phyloP scores from a whole-genome alignment of 305 asterid genomes.

The Plantago lanceolata region DNA sequence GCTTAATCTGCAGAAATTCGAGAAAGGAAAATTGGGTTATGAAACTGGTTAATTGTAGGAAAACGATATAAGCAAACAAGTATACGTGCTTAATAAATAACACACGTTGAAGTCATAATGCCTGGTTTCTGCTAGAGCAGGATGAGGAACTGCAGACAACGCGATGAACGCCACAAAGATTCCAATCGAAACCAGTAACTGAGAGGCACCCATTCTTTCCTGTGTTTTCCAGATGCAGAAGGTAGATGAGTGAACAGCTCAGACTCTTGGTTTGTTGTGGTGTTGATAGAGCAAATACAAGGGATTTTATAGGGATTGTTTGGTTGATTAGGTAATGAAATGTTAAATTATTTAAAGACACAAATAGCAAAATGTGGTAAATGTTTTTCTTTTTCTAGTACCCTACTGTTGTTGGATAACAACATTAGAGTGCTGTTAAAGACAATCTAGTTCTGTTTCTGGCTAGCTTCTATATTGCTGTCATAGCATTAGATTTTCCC shows the following conservation, averaged over 20 bases:
- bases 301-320: constrained; percentile 26
- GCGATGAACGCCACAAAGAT: constrained; percentile 17
- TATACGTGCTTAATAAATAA: background rate
- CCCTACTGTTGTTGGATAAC: constrained; percentile 27
- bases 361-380: background rate
- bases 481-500: background rate
- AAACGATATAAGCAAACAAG: background rate
- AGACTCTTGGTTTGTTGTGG: constrained; percentile 5
- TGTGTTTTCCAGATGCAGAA: background rate
- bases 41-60: background rate
- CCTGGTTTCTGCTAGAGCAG: constrained; percentile 27
- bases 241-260: constrained; percentile 1
- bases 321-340: constrained; percentile 24
- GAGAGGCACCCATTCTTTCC: constrained; percentile 17
- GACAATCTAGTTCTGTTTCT: constrained; percentile 26
- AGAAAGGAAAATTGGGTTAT: too few relatives aligned
- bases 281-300: constrained; percentile 2
- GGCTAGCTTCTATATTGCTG: background rate
- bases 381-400: constrained; percentile 3
- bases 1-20: constrained; percentile 27
- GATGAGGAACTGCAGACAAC: constrained; percentile 19
- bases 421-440: constrained; percentile 38
- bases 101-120: constrained; percentile 37
- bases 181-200: constrained; percentile 9
- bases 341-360: background rate